A percentile compares a stretch with the other conserved stretches of the same genome.
These are phyloP conservation scores for Fagus crenata DNA, from an alignment of 306 rosid species.

Conservation along the genomic window DNA sequence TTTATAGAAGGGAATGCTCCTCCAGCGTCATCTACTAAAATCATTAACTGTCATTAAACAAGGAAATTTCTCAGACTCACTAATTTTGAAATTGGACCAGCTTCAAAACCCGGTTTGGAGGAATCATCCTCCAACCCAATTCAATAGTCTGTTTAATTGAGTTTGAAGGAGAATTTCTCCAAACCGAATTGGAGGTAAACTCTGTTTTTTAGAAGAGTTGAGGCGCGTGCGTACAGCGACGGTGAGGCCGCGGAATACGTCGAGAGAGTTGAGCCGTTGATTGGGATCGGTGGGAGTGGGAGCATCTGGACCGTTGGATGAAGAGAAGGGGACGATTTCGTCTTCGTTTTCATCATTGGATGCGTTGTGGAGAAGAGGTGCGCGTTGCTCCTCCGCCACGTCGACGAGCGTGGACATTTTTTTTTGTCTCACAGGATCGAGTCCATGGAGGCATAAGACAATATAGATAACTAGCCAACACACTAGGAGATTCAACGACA, in stretches of 20 bases:
- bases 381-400: conserved; percentile 37
- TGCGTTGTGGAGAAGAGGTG: conserved; percentile 36
- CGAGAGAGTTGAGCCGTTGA: conserved; percentile 75
- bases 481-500: too few relatives aligned
- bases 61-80: background rate
- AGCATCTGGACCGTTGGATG: conserved; percentile 30
- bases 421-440: background rate
- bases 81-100: too few relatives aligned
- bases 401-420: conserved; percentile 43
- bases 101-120: too few relatives aligned
- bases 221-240: conserved; percentile 50
- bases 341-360: conserved; percentile 16
- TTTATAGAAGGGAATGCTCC: conserved; percentile 72
- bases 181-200: too few relatives aligned
- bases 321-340: conserved; percentile 30
- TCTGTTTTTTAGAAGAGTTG: background rate
- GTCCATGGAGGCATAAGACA: too few relatives aligned
- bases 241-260: conserved; percentile 78
- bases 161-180: too few relatives aligned
- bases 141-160: too few relatives aligned
- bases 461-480: too few relatives aligned
- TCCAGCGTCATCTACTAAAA: conserved; percentile 74
- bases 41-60: conserved; percentile 57
- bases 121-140: too few relatives aligned
- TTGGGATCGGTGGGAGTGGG: conserved; percentile 33